phyloP scores from a whole-genome alignment of 2,329 filamentous ascomycete species.

The Neocatenulostroma microsporum region DNA sequence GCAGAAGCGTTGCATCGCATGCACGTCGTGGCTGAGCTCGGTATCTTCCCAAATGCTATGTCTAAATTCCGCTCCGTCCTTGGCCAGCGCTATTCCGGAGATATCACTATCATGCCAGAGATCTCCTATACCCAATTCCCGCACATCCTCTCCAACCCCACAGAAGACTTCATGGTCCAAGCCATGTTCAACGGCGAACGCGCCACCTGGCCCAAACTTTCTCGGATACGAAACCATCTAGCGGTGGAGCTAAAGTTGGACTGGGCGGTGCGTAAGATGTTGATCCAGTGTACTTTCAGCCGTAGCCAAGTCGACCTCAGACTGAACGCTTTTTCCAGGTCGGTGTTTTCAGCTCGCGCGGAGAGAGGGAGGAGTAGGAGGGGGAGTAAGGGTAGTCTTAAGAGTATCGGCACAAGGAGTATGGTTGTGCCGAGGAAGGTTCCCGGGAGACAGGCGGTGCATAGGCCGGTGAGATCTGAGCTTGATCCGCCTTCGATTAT shows the following conservation, averaged over 20 bases:
- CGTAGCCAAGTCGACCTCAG: conserved; percentile 56
- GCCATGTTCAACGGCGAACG: conserved; percentile 70
- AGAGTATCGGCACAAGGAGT: conserved; percentile 7
- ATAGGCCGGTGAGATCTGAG: conserved; percentile 7
- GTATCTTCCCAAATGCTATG: conserved; percentile 68
- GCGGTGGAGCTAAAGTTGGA: conserved; percentile 83
- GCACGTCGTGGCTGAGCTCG: conserved; percentile 70
- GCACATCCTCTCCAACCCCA: conserved; percentile 74
- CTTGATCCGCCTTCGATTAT: no score
- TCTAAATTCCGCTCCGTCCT: conserved; percentile 67
- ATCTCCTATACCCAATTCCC: conserved; percentile 67
- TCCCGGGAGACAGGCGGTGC: background rate
- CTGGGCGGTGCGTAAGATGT: conserved; percentile 60
- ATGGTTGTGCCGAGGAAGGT: conserved; percentile 4
- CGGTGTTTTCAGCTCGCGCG: background rate
- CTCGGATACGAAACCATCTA: conserved; percentile 75
- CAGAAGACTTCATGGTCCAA: conserved; percentile 74
- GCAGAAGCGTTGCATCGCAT: conserved; percentile 74
- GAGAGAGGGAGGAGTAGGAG: conserved; percentile 3
- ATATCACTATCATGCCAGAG: conserved; percentile 87
- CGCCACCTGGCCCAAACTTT: conserved; percentile 86
- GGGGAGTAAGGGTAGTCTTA: conserved; percentile 8
- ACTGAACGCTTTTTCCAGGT: conserved; percentile 16
- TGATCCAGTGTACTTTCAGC: conserved; percentile 62
- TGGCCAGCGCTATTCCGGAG: conserved; percentile 84